Percentiles rank a stretch among this genome's conserved stretches.
Evolutionary conservation across 2,329 filamentous ascomycete genomes (phyloP).

Genomic region (Apiospora marii): DNA sequence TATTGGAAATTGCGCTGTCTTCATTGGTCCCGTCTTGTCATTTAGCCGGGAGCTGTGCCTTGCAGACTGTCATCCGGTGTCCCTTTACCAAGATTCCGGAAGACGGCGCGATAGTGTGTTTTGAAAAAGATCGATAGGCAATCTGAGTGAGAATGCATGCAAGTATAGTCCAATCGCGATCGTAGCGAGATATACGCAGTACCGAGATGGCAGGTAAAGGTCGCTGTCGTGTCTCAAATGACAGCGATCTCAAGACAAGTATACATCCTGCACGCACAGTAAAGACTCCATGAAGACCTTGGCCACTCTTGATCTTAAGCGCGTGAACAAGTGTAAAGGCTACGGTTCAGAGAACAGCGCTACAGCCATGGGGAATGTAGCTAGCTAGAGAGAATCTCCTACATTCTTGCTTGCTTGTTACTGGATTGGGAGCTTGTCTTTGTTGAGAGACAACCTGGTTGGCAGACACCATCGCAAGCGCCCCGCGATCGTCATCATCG

Average conservation of each 20-base stretch:
- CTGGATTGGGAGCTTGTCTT: conserved; percentile 14
- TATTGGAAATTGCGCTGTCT: background rate
- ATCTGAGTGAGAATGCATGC: background rate
- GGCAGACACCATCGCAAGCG: conserved; percentile 5
- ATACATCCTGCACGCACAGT: background rate
- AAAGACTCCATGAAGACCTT: background rate
- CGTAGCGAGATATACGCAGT: background rate
- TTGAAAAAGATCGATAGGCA: background rate
- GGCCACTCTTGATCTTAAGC: background rate
- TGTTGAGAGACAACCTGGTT: conserved; percentile 11
- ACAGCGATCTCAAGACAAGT: background rate
- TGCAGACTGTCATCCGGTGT: conserved; percentile 15
- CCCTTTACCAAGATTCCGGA: background rate
- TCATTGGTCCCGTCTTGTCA: background rate
- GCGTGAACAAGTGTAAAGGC: background rate
- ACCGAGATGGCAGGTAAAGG: background rate
- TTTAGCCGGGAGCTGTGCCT: background rate
- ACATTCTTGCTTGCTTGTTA: conserved; percentile 15
- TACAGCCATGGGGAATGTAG: background rate
- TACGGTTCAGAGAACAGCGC: background rate
- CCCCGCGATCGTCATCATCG: conserved; percentile 13
- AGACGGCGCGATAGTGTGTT: background rate
- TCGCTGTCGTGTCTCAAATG: conserved; percentile 4
- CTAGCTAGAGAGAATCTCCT: background rate
- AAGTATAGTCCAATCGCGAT: background rate